Percentiles rank a stretch among this genome's conserved stretches.
These are phyloP conservation scores for Neonectria punicea DNA, from an alignment of 2,329 filamentous ascomycete genomes.

Conservation along the genomic window DNA sequence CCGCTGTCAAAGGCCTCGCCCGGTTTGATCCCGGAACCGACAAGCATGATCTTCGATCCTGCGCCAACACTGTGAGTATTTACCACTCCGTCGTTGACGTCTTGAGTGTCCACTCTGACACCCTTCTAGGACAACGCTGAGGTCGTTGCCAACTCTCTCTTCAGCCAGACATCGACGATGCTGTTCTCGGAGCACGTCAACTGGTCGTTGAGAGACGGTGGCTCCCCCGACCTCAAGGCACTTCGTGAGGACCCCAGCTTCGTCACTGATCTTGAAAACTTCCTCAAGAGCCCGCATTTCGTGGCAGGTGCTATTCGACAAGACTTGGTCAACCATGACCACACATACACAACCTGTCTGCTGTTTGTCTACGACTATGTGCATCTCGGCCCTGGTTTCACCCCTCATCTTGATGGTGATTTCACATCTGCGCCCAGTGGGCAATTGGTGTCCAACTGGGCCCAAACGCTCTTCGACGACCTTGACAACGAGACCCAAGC, in stretches of 20 bases:
- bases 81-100: neutral
- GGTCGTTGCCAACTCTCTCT: neutral
- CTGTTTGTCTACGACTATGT: neutral
- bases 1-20: neutral
- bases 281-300: neutral
- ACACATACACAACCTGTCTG: neutral
- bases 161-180: neutral
- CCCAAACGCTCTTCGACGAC: neutral
- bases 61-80: neutral
- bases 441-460: neutral
- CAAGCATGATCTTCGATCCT: neutral
- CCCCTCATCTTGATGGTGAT: neutral
- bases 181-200: neutral
- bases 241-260: neutral
- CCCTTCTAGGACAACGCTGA: neutral
- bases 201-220: neutral
- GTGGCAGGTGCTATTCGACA: neutral
- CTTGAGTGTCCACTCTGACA: neutral
- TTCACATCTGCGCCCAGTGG: neutral
- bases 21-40: neutral
- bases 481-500: neutral
- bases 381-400: neutral
- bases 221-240: neutral
- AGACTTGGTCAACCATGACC: neutral
- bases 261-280: neutral